These are phyloP conservation scores for Abrus precatorius DNA, from an alignment of 306 rosid genomes.

Conservation along the genomic window DNA sequence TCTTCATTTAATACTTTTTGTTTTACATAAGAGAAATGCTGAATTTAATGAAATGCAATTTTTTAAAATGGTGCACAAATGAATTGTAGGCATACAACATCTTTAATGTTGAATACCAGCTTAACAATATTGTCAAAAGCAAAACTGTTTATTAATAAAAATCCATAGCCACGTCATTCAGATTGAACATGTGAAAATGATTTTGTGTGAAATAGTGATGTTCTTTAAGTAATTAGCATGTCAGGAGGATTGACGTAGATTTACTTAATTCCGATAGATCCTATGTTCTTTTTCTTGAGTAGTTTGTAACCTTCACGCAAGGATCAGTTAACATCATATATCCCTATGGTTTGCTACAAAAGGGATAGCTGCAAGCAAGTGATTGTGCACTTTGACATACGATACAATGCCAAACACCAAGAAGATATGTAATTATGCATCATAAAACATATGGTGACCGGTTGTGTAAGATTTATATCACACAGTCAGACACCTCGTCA, in stretches of 20 bases:
- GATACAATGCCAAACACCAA: neutral
- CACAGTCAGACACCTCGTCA: neutral
- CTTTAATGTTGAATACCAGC: conserved; percentile 1
- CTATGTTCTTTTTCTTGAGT: neutral
- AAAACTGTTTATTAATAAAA: neutral
- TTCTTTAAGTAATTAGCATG: neutral
- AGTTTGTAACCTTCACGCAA: neutral
- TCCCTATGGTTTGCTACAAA: conserved; percentile 2
- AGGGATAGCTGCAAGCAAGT: conserved; percentile 19
- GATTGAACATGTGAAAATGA: neutral
- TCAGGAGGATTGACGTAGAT: neutral
- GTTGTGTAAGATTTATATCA: neutral
- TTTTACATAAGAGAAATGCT: neutral
- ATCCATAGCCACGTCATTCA: neutral
- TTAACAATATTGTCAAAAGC: neutral
- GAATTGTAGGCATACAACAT: neutral
- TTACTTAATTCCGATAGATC: conserved; percentile 4
- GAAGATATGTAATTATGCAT: neutral
- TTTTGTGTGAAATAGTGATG: neutral
- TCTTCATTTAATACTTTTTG: neutral
- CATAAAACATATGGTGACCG: neutral
- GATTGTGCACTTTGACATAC: neutral
- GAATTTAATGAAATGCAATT: neutral
- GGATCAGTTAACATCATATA: conserved; percentile 8
- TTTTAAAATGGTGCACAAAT: neutral